Percentiles rank a stretch among this genome's conserved stretches.
These are phyloP conservation scores for Salix koriyanagi DNA, from an alignment of 345 rosid species.

Conservation along the genomic window DNA sequence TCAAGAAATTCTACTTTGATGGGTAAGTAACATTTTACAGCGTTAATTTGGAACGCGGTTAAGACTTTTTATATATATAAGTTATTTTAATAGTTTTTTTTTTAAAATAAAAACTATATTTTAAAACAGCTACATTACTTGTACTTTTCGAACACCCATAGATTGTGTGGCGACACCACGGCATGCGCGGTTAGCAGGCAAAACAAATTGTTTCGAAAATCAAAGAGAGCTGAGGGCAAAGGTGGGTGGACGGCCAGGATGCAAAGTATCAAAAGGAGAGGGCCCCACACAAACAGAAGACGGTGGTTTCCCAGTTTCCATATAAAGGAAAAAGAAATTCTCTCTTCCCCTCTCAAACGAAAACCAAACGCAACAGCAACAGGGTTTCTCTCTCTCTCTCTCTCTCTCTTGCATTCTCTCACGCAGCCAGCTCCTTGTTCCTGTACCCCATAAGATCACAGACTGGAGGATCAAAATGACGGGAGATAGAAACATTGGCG, in stretches of 20 bases:
- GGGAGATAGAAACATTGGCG: conserved; percentile 62
- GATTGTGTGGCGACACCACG: too few species aligned
- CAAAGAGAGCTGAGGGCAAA: neutral
- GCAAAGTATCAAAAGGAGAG: neutral
- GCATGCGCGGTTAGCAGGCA: neutral
- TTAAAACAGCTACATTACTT: too few species aligned
- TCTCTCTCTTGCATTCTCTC: neutral
- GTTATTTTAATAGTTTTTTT: too few species aligned
- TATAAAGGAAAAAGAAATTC: neutral
- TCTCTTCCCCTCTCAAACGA: neutral
- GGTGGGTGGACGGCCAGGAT: conserved; percentile 15
- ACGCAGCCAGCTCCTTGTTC: neutral
- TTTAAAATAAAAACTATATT: too few species aligned
- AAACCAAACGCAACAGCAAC: neutral
- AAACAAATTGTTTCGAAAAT: neutral
- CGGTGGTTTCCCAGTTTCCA: neutral
- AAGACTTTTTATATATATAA: too few species aligned
- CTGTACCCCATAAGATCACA: neutral
- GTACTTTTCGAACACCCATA: too few species aligned
- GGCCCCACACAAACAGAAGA: neutral
- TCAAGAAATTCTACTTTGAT: too few species aligned
- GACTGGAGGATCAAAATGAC: conserved; percentile 35
- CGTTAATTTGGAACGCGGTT: too few species aligned
- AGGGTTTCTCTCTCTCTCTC: neutral
- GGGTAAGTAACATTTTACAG: too few species aligned